Percentiles rank a stretch among this genome's conserved stretches.
phyloP scores from a whole-genome alignment of 257 asterid genomes.

The Nicotiana knightiana region DNA sequence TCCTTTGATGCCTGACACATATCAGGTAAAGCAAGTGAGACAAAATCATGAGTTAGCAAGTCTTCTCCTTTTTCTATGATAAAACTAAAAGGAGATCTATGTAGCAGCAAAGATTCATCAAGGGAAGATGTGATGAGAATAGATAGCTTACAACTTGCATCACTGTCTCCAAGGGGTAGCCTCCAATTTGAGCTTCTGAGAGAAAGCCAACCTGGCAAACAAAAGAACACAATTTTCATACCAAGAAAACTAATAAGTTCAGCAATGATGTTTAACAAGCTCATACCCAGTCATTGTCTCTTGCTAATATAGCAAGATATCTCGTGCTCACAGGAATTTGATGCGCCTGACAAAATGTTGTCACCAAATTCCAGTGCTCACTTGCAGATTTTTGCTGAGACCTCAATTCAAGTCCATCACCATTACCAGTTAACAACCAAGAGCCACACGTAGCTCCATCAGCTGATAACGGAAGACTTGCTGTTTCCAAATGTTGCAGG shows the following conservation, averaged over 20 bases:
- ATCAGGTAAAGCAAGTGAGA: constrained; percentile 20
- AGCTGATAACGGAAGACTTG: constrained; percentile 67
- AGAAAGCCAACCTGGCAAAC: constrained; percentile 81
- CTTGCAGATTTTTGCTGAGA: constrained; percentile 87
- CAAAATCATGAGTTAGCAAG: constrained; percentile 8
- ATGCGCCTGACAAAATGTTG: constrained; percentile 85
- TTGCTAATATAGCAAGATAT: constrained; percentile 85
- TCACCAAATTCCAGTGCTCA: constrained; percentile 87
- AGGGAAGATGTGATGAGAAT: constrained; percentile 12
- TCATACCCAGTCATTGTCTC: constrained; percentile 96
- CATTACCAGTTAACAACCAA: constrained; percentile 81
- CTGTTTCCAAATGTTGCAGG: constrained; percentile 88
- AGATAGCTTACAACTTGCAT: constrained; percentile 69
- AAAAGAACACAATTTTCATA: constrained; percentile 14
- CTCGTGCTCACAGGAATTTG: constrained; percentile 79
- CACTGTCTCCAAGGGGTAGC: constrained; percentile 72
- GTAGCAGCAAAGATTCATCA: constrained; percentile 1
- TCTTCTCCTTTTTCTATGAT: constrained; percentile 2
- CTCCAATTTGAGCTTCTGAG: constrained; percentile 94
- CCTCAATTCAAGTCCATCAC: constrained; percentile 83
- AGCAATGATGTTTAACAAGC: constrained; percentile 5
- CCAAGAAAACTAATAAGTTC: background rate
- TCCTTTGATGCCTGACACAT: constrained; percentile 75
- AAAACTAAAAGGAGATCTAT: constrained; percentile 4
- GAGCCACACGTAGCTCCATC: constrained; percentile 78